Conservation (phyloP, 441 rosid species). For the Francoa sonchifolia region DNA sequence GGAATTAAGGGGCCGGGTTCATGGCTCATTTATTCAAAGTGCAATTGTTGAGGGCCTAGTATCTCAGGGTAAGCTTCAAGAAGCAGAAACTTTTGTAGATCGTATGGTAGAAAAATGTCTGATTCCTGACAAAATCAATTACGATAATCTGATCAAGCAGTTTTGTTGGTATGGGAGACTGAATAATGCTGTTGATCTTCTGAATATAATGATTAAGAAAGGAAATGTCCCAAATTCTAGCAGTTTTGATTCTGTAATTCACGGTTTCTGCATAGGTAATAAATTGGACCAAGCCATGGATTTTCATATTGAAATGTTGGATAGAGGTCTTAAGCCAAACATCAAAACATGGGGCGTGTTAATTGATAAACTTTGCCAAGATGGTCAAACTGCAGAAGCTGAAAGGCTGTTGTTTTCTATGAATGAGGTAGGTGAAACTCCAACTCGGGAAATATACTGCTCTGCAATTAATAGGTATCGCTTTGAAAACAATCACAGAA, state of each 20-base stretch:
- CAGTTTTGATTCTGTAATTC: conserved; percentile 48
- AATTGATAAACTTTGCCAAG: conserved; percentile 26
- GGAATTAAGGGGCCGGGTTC: conserved; percentile 39
- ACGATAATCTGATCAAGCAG: conserved; percentile 44
- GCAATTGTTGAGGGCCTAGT: conserved; percentile 36
- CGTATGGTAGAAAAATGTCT: conserved; percentile 28
- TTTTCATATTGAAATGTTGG: conserved; percentile 58
- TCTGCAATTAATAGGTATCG: conserved; percentile 35
- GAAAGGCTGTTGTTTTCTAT: conserved; percentile 40
- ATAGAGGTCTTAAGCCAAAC: conserved; percentile 41
- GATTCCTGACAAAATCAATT: conserved; percentile 24
- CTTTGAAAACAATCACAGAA: conserved; percentile 35
- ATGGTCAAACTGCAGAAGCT: conserved; percentile 35
- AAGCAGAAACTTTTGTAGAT: conserved; percentile 45
- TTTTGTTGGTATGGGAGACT: conserved; percentile 32
- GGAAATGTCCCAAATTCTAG: conserved; percentile 31
- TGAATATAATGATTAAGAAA: conserved; percentile 52
- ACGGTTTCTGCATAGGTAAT: conserved; percentile 29
- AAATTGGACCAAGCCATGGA: conserved; percentile 43
- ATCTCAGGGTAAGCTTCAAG: conserved; percentile 26
- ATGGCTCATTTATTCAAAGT: conserved; percentile 36
- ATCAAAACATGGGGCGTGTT: conserved; percentile 35
- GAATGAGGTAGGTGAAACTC: conserved; percentile 38
- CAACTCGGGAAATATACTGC: conserved; percentile 39
- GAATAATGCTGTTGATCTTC: conserved; percentile 42